Evolutionary conservation across 1,139 yeast genomes (phyloP).

Genomic region (Saccharomyces hybrid): DNA sequence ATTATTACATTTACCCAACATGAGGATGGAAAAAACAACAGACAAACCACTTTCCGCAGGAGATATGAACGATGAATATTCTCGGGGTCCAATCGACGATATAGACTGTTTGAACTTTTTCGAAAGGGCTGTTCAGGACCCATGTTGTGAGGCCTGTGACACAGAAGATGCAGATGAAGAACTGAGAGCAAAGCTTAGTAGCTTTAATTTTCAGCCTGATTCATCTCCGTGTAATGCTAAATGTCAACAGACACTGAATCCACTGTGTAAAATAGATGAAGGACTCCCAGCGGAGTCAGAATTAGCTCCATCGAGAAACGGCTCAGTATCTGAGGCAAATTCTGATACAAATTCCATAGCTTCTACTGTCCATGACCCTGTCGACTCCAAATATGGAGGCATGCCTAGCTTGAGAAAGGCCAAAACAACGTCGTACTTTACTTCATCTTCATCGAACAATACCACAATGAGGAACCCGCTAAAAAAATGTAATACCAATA

Average conservation of each 20-base stretch:
- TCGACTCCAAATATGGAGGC: background rate
- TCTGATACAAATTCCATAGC: background rate
- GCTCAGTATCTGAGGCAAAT: background rate
- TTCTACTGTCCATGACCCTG: background rate
- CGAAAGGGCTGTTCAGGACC: constrained; percentile 6
- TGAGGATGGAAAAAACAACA: background rate
- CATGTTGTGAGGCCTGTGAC: constrained; percentile 1
- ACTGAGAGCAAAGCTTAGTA: background rate
- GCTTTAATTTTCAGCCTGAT: background rate
- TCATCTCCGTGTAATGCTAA: background rate
- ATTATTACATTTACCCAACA: background rate
- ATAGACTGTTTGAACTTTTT: background rate
- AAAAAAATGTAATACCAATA: background rate
- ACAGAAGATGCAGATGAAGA: background rate
- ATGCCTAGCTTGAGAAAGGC: background rate
- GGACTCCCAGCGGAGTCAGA: background rate
- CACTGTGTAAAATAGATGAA: background rate
- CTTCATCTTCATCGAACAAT: background rate
- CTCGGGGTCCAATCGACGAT: background rate
- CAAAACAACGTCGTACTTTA: background rate
- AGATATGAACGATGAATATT: background rate
- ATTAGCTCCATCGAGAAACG: background rate
- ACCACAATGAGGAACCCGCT: background rate
- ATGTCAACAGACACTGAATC: background rate
- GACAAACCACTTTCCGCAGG: background rate